These are phyloP conservation scores for Cystobasidiaceae sp. DNA, from an alignment of 1,284 basidiomycete genomes.

Conservation along the genomic window DNA sequence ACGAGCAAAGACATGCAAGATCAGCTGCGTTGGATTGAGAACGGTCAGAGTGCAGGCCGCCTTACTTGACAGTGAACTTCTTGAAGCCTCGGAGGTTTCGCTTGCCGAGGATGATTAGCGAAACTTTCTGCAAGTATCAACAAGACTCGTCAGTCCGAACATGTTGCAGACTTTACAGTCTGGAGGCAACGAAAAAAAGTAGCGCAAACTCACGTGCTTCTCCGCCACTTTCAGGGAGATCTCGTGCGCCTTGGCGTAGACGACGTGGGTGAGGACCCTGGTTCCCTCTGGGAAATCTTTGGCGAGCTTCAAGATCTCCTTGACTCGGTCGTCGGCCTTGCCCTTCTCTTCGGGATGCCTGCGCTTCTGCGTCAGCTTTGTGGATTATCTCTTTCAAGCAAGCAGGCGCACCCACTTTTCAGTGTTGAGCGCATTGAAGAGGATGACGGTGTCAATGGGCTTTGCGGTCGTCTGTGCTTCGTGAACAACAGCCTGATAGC, in stretches of 20 bases:
- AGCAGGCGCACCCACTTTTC: neutral
- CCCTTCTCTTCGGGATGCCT: constrained; percentile 5
- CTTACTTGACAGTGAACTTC: constrained; percentile 13
- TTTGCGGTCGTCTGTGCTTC: constrained; percentile 11
- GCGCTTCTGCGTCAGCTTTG: neutral
- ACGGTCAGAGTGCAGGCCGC: neutral
- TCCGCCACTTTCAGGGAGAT: constrained; percentile 13
- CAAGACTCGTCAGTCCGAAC: neutral
- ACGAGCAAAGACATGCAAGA: neutral
- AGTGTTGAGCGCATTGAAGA: constrained; percentile 19
- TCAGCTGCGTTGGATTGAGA: neutral
- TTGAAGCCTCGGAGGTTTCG: constrained; percentile 16
- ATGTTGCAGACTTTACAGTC: neutral
- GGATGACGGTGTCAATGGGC: constrained; percentile 19
- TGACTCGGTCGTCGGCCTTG: constrained; percentile 12
- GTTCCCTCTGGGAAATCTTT: constrained; percentile 9
- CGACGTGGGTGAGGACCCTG: constrained; percentile 11
- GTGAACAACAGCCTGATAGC: neutral
- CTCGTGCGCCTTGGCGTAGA: constrained; percentile 12
- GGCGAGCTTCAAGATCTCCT: neutral
- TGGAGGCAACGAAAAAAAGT: neutral
- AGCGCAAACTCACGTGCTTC: constrained; percentile 20
- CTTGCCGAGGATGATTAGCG: constrained; percentile 23
- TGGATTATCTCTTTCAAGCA: neutral
- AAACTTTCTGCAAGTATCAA: neutral